Conservation (phyloP, 129 eudicot genomes). For the Solidago caesia region DNA sequence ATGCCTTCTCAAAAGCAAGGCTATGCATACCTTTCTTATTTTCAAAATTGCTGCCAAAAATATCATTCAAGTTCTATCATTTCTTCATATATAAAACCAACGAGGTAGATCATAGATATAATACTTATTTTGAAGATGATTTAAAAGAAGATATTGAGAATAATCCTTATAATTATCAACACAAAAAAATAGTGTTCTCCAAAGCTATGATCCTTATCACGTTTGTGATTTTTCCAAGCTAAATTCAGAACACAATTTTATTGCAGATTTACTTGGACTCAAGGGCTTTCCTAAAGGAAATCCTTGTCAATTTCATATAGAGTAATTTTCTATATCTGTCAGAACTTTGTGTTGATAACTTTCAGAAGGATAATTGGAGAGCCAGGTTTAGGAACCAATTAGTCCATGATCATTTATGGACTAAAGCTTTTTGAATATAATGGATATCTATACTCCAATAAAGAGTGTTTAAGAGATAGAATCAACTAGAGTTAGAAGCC, state of each 20-base stretch:
- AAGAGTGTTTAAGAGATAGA: constrained; percentile 3
- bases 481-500: background rate
- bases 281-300: background rate
- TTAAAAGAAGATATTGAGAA: too few species aligned
- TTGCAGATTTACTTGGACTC: background rate
- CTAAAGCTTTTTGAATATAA: background rate
- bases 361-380: background rate
- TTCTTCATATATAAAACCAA: too few species aligned
- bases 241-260: background rate
- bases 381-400: background rate
- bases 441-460: background rate
- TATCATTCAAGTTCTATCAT: too few species aligned
- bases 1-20: too few species aligned
- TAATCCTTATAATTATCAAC: background rate
- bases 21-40: too few species aligned
- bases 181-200: background rate
- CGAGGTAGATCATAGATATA: too few species aligned
- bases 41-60: too few species aligned
- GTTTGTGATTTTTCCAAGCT: background rate
- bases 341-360: background rate
- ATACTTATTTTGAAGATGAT: too few species aligned
- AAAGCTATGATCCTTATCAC: background rate
- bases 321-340: background rate
- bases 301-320: background rate
- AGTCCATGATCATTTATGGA: background rate